These are phyloP conservation scores for Kazachstania sp. DNA, from an alignment of 1,139 yeast genomes.

Conservation along the genomic window DNA sequence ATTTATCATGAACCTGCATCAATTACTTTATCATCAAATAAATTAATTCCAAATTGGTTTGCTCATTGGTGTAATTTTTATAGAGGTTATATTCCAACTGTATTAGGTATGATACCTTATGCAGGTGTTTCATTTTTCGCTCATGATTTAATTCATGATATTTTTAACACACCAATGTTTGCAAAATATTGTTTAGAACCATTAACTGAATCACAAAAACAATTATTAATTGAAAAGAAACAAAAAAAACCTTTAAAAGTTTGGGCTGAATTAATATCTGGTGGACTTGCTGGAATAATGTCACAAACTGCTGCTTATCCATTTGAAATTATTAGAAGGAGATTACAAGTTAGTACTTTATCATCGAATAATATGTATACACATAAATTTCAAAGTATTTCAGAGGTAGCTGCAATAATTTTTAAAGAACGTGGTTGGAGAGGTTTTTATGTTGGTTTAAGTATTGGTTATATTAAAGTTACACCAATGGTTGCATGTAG, in stretches of 20 bases:
- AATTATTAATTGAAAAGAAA: conserved; percentile 12
- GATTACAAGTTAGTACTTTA: conserved; percentile 94
- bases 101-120: conserved; percentile 92
- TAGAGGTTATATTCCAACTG: conserved; percentile 90
- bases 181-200: conserved; percentile 47
- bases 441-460: conserved; percentile 89
- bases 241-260: conserved; percentile 59
- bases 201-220: conserved; percentile 19
- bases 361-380: conserved; percentile 38
- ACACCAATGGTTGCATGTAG: conserved; percentile 97
- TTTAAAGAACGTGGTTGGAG: conserved; percentile 64
- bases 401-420: conserved; percentile 39
- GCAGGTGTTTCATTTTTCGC: conserved; percentile 97
- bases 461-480: conserved; percentile 90
- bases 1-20: conserved; percentile 59
- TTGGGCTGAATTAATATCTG: conserved; percentile 90
- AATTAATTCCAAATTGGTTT: conserved; percentile 29
- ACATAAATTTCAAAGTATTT: conserved; percentile 39
- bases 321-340: conserved; percentile 84
- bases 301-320: conserved; percentile 98
- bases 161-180: conserved; percentile 53
- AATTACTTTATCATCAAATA: conserved; percentile 22
- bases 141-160: conserved; percentile 83
- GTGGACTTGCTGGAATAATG: conserved; percentile 89
- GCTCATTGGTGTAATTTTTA: conserved; percentile 60